Conservation (phyloP, 768 basidiomycete genomes). For the Trametopsis cervina region DNA sequence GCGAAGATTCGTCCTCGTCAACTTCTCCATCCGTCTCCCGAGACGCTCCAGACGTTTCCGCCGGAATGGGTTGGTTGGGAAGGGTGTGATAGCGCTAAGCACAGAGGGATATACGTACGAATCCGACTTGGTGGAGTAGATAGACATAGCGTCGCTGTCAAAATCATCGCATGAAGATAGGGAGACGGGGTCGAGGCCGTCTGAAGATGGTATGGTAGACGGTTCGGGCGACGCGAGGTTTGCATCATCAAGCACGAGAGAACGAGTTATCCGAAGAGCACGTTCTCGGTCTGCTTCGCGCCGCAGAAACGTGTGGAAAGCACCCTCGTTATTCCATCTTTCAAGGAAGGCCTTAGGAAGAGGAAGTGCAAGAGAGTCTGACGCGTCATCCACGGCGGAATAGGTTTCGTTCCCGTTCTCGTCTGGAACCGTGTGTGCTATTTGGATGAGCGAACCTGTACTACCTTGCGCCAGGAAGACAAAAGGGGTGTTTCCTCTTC, state of each 20-base stretch:
- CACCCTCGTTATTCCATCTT: conserved; percentile 22
- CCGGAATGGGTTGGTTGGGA: conserved; percentile 20
- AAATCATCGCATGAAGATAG: conserved; percentile 5
- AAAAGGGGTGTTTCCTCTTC: conserved; percentile 53
- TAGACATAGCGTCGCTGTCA: neutral
- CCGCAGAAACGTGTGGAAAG: conserved; percentile 23
- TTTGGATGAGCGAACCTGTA: conserved; percentile 15
- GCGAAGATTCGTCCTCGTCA: conserved; percentile 19
- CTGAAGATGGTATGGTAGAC: conserved; percentile 2
- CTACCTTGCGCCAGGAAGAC: conserved; percentile 43
- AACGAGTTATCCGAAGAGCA: conserved; percentile 8
- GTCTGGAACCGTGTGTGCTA: conserved; percentile 14
- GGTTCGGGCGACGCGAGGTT: conserved; percentile 10
- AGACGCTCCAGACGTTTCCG: conserved; percentile 23
- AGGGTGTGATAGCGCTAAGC: conserved; percentile 20
- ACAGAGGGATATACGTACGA: conserved; percentile 15
- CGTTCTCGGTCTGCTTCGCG: conserved; percentile 17
- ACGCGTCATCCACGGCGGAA: neutral
- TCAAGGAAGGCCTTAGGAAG: conserved; percentile 13
- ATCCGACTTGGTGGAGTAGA: conserved; percentile 8
- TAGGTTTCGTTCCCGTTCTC: conserved; percentile 6
- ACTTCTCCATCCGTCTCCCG: conserved; percentile 17
- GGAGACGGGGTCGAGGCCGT: neutral
- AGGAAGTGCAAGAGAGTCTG: neutral
- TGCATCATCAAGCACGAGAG: conserved; percentile 4